A percentile compares a stretch with the other conserved stretches of the same genome.
phyloP scores from a whole-genome alignment of 2,329 filamentous ascomycete genomes.

The Penicillium sclerotiorum region DNA sequence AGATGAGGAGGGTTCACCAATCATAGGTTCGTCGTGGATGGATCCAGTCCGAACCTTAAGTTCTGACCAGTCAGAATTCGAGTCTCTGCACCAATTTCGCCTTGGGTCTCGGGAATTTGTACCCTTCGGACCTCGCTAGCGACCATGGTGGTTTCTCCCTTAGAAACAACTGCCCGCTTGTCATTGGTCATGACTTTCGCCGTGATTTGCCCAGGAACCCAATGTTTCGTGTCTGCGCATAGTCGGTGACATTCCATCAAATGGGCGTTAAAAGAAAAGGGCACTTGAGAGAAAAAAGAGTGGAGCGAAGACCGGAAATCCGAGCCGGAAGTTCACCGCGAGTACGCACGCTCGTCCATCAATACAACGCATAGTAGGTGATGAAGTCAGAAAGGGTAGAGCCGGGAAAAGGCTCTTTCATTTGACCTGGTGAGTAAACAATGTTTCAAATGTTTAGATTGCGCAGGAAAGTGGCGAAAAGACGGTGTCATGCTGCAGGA shows the following conservation, averaged over 20 bases:
- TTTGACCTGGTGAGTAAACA: too few species aligned
- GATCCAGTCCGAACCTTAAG: slow-evolving; percentile 8
- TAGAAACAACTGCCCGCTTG: not conserved
- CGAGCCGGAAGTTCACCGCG: not conserved
- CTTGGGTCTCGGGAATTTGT: not conserved
- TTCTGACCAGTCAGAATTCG: slow-evolving; percentile 2
- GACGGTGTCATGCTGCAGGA: not conserved
- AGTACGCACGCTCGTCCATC: too few species aligned
- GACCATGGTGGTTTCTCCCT: too few species aligned
- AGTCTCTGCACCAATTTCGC: not conserved
- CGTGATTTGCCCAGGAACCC: slow-evolving; percentile 1
- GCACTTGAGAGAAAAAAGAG: too few species aligned
- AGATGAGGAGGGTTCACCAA: not conserved
- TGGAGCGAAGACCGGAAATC: not conserved
- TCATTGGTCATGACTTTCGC: not conserved
- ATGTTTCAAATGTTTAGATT: too few species aligned
- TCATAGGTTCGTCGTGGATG: slow-evolving; percentile 3
- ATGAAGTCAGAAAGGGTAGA: too few species aligned
- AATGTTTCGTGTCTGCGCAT: too few species aligned
- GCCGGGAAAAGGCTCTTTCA: too few species aligned
- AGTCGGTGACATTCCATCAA: too few species aligned
- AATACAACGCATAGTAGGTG: too few species aligned
- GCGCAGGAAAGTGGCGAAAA: not conserved
- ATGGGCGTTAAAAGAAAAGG: too few species aligned
- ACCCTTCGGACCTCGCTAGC: not conserved